Conservation (phyloP, 2,329 filamentous ascomycete species). For the Fusarium poae region DNA sequence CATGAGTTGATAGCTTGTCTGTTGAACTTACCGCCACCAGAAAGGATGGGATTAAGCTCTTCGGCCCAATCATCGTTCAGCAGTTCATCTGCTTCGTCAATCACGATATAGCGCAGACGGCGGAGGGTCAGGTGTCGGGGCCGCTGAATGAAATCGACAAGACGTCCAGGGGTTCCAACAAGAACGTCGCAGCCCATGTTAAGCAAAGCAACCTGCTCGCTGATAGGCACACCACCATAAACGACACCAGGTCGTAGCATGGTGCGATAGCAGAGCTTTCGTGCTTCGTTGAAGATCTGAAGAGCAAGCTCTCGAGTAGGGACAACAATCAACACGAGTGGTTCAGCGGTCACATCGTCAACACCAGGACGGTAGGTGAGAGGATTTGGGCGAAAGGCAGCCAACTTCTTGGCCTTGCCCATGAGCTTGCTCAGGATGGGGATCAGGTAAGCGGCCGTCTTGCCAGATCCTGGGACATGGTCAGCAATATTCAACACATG, state of each 20-base stretch:
- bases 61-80: conserved; percentile 82
- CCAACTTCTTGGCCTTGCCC: conserved; percentile 93
- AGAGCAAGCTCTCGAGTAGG: conserved; percentile 92
- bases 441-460: conserved; percentile 92
- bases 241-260: conserved; percentile 93
- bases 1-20: conserved; percentile 12
- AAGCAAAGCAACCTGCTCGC: conserved; percentile 78
- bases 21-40: conserved; percentile 77
- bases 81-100: conserved; percentile 97
- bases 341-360: conserved; percentile 78
- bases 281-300: conserved; percentile 95
- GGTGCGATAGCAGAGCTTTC: conserved; percentile 92
- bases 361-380: conserved; percentile 64
- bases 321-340: conserved; percentile 85
- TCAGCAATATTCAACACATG: conserved; percentile 13
- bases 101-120: conserved; percentile 83
- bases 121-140: conserved; percentile 76
- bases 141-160: conserved; percentile 85
- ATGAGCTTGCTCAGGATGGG: conserved; percentile 91
- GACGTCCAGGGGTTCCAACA: conserved; percentile 87
- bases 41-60: conserved; percentile 80
- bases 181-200: conserved; percentile 89
- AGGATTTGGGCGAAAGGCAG: conserved; percentile 79
- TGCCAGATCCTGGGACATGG: conserved; percentile 80
- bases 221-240: conserved; percentile 85